Conservation (phyloP, 768 basidiomycete genomes). For the Pisolithus tinctorius region DNA sequence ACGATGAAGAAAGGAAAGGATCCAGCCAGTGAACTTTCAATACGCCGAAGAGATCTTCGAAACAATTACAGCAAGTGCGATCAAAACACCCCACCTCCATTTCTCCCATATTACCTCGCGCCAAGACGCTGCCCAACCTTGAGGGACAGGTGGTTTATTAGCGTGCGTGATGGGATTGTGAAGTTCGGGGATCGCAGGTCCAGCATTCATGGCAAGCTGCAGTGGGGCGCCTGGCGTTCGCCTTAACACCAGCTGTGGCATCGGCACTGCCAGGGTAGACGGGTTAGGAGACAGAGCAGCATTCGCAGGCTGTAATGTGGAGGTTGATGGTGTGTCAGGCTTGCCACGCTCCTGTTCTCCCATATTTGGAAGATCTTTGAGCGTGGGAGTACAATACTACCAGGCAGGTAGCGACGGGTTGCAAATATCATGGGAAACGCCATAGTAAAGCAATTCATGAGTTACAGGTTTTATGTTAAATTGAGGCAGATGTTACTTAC, state of each 20-base stretch:
- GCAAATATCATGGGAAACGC: slow-evolving; percentile 8
- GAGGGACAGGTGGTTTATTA: slow-evolving; percentile 27
- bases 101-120: slow-evolving; percentile 71
- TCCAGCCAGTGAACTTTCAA: slow-evolving; percentile 13
- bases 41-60: slow-evolving; percentile 62
- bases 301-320: slow-evolving; percentile 7
- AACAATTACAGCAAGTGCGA: slow-evolving; percentile 71
- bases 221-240: slow-evolving; percentile 16
- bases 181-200: slow-evolving; percentile 7
- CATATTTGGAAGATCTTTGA: slow-evolving; percentile 89
- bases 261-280: slow-evolving; percentile 16
- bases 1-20: slow-evolving; percentile 5
- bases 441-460: slow-evolving; percentile 15
- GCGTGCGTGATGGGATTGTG: slow-evolving; percentile 16
- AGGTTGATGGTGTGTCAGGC: slow-evolving; percentile 25
- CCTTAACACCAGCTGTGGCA: slow-evolving; percentile 15
- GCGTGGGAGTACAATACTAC: slow-evolving; percentile 63
- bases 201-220: slow-evolving; percentile 10
- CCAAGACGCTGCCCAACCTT: slow-evolving; percentile 56
- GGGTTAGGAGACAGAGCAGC: slow-evolving; percentile 11
- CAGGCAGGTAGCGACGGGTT: slow-evolving; percentile 11
- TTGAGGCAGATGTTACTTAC: slow-evolving; percentile 39
- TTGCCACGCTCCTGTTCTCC: slow-evolving; percentile 68
- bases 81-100: slow-evolving; percentile 77
- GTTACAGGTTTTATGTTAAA: slow-evolving; percentile 11